phyloP scores from a whole-genome alignment of 805 yeast genomes.

The Barnettozyma vustinii region DNA sequence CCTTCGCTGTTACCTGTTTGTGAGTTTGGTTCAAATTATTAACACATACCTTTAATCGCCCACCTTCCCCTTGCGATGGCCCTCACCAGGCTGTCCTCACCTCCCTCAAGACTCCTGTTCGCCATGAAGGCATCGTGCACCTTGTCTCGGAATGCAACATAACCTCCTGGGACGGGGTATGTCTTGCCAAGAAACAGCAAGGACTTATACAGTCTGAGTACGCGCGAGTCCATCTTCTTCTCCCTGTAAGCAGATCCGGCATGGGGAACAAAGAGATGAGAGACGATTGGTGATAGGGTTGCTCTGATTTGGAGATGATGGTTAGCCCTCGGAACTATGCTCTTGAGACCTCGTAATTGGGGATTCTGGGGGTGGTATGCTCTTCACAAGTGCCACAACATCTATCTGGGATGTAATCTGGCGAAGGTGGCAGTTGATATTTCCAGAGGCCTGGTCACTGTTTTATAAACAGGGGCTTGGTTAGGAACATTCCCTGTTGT shows the following conservation, averaged over 20 bases:
- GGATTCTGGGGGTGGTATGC: too few relatives aligned
- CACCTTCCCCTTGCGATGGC: conserved; percentile 18
- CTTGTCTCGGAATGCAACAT: conserved; percentile 11
- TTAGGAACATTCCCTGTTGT: too few relatives aligned
- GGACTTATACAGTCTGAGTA: not conserved
- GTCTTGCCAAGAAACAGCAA: not conserved
- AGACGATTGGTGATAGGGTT: too few relatives aligned
- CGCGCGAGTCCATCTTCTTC: not conserved
- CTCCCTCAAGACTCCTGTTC: not conserved
- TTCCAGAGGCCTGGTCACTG: too few relatives aligned
- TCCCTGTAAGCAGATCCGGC: not conserved
- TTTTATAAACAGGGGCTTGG: too few relatives aligned
- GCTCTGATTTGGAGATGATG: not conserved
- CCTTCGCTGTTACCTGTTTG: not conserved
- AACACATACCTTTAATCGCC: conserved; percentile 17
- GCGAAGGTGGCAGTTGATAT: too few relatives aligned
- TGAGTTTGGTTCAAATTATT: not conserved
- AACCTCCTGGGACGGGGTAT: conserved; percentile 7
- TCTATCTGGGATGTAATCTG: too few relatives aligned
- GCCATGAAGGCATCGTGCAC: conserved; percentile 12
- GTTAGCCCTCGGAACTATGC: not conserved
- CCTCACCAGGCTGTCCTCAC: conserved; percentile 8
- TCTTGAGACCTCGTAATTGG: too few relatives aligned
- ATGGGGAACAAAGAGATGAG: not conserved
- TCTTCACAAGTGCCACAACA: too few relatives aligned